Evolutionary conservation across 2,329 filamentous ascomycete genomes (phyloP).

Genomic region (Aspergillus brunneoviolaceus): DNA sequence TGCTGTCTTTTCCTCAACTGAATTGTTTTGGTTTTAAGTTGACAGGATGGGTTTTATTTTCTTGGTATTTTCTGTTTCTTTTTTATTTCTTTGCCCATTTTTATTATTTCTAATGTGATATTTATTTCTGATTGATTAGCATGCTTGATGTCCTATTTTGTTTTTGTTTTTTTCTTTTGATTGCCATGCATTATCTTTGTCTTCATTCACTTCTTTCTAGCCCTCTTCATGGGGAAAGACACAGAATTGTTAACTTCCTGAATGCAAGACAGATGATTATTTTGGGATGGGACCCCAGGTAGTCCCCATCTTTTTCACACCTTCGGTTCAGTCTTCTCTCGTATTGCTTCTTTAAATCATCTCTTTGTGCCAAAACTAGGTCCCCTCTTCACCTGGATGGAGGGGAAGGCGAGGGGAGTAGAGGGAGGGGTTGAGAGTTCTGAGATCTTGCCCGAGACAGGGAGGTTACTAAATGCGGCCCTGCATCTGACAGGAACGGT

Average conservation of each 20-base stretch:
- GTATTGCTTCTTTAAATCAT: background rate
- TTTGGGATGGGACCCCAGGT: background rate
- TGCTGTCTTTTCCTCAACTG: background rate
- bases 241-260: background rate
- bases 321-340: background rate
- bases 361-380: slow-evolving; percentile 5
- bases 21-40: background rate
- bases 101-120: slow-evolving; percentile 11
- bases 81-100: slow-evolving; percentile 6
- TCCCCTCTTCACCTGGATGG: background rate
- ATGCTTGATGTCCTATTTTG: slow-evolving; percentile 10
- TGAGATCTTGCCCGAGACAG: background rate
- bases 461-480: slow-evolving; percentile 6
- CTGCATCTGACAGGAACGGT: slow-evolving; percentile 1
- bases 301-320: background rate
- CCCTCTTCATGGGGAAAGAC: background rate
- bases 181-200: background rate
- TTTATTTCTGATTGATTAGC: slow-evolving; percentile 15
- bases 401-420: background rate
- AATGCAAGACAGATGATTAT: background rate
- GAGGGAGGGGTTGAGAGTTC: background rate
- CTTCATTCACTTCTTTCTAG: slow-evolving; percentile 2
- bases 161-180: slow-evolving; percentile 9
- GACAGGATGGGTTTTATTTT: slow-evolving; percentile 7
- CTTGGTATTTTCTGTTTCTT: background rate